Conservation (phyloP, 257 asterid species). For the Lycium barbarum region DNA sequence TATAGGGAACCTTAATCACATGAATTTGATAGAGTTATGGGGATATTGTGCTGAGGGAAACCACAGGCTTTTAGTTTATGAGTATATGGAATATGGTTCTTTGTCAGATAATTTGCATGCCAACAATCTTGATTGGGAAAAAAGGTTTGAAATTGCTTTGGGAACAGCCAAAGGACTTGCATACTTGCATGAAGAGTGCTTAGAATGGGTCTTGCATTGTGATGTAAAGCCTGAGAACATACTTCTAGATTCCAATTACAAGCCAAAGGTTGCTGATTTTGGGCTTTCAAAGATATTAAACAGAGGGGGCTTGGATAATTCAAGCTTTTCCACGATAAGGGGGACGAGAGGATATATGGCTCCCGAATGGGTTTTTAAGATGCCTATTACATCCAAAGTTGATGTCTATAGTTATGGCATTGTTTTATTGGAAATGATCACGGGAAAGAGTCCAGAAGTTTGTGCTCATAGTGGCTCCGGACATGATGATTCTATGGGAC, state of each 20-base stretch:
- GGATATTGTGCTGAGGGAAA: slow-evolving; percentile 49
- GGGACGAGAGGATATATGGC: slow-evolving; percentile 65
- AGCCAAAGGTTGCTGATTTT: slow-evolving; percentile 55
- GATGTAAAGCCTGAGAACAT: slow-evolving; percentile 62
- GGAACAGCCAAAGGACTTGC: slow-evolving; percentile 54
- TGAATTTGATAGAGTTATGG: slow-evolving; percentile 43
- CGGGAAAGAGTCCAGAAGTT: slow-evolving; percentile 36
- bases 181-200: slow-evolving; percentile 58
- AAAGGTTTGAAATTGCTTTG: slow-evolving; percentile 44
- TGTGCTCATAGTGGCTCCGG: not conserved
- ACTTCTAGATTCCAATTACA: slow-evolving; percentile 40
- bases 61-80: slow-evolving; percentile 47
- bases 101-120: slow-evolving; percentile 35
- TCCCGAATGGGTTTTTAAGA: slow-evolving; percentile 54
- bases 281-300: slow-evolving; percentile 45
- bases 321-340: slow-evolving; percentile 39
- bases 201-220: slow-evolving; percentile 57
- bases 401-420: slow-evolving; percentile 57
- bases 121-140: slow-evolving; percentile 46
- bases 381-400: slow-evolving; percentile 53
- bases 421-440: slow-evolving; percentile 49
- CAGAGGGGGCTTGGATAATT: slow-evolving; percentile 22
- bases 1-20: slow-evolving; percentile 44
- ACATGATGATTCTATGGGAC: slow-evolving; percentile 27
- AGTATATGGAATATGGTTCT: slow-evolving; percentile 48